Percentiles rank a stretch among this genome's conserved stretches.
phyloP scores from a whole-genome alignment of 2,329 filamentous ascomycete genomes.

The Rutstroemia sp. region DNA sequence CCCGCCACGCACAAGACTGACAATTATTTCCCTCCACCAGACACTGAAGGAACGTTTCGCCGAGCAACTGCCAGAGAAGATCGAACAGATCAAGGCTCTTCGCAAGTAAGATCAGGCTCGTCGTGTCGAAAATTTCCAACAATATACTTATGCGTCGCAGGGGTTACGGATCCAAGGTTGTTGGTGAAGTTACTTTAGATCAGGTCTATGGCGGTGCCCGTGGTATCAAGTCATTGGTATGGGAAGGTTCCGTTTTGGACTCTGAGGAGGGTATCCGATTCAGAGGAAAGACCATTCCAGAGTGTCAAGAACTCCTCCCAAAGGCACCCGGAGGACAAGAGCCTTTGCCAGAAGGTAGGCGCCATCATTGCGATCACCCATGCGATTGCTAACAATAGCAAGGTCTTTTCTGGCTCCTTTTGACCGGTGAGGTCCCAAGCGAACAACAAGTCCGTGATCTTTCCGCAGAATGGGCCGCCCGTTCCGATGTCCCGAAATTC shows the following conservation, averaged over 20 bases:
- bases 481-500: conserved; percentile 94
- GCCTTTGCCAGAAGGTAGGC: conserved; percentile 82
- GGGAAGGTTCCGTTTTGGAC: conserved; percentile 97
- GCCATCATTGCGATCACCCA: neutral
- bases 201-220: conserved; percentile 99
- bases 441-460: conserved; percentile 98
- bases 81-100: conserved; percentile 98
- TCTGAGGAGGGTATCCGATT: conserved; percentile 99
- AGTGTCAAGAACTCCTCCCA: conserved; percentile 95
- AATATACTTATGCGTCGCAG: conserved; percentile 39
- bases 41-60: conserved; percentile 98
- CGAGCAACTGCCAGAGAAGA: conserved; percentile 88
- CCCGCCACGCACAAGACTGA: conserved; percentile 15
- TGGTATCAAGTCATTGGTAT: conserved; percentile 97
- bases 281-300: conserved; percentile 97
- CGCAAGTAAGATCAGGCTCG: conserved; percentile 63
- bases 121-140: neutral
- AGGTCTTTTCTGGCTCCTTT: conserved; percentile 98
- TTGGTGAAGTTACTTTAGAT: conserved; percentile 97
- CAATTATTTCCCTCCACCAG: conserved; percentile 38
- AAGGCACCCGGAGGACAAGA: conserved; percentile 95
- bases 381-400: conserved; percentile 3
- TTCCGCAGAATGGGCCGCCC: conserved; percentile 97
- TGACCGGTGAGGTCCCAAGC: conserved; percentile 94
- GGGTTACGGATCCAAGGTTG: conserved; percentile 89